Evolutionary conservation across 2,329 filamentous ascomycete species (phyloP).

Genomic region (Trichophyton benhamiae): DNA sequence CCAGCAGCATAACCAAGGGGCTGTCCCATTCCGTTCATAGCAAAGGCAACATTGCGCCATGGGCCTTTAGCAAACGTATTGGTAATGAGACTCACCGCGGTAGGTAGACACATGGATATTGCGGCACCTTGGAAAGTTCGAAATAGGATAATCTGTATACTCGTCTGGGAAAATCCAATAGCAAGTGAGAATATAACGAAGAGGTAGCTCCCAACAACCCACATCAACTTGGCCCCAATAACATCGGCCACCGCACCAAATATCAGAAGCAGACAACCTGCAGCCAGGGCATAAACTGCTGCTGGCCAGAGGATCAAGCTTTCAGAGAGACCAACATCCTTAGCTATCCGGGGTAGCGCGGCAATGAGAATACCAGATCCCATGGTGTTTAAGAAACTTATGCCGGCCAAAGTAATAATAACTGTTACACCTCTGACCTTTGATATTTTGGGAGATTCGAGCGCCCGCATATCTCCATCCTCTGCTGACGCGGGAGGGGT

Average conservation of each 20-base stretch:
- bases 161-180: constrained; percentile 27
- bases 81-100: constrained; percentile 37
- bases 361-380: constrained; percentile 20
- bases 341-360: constrained; percentile 20
- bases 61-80: constrained; percentile 33
- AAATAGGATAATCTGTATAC: constrained; percentile 35
- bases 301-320: constrained; percentile 19
- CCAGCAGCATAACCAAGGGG: constrained; percentile 40
- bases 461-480: neutral
- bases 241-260: constrained; percentile 40
- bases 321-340: constrained; percentile 19
- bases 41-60: constrained; percentile 39
- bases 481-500: neutral
- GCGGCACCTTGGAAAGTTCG: constrained; percentile 35
- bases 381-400: constrained; percentile 23
- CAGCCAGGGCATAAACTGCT: constrained; percentile 22
- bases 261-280: constrained; percentile 35
- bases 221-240: constrained; percentile 36
- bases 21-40: constrained; percentile 37
- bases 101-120: constrained; percentile 35
- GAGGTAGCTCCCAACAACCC: constrained; percentile 34
- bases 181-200: constrained; percentile 31
- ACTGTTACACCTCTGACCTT: constrained; percentile 12
- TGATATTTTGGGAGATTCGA: constrained; percentile 7
- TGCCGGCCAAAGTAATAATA: constrained; percentile 19